Conservation (phyloP, 1,139 yeast species). For the Chernovozyma sophiae-reginae region DNA sequence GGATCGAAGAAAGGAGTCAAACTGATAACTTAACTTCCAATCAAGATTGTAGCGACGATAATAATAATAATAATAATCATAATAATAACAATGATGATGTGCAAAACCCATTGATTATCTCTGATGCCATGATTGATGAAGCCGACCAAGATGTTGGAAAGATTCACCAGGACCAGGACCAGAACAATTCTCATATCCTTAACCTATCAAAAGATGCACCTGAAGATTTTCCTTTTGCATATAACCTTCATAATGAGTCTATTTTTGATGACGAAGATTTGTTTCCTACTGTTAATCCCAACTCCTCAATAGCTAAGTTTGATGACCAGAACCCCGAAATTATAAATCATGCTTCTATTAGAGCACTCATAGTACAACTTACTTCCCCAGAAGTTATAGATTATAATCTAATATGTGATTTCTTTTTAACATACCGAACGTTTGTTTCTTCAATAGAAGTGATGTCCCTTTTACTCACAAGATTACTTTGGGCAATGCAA, state of each 20-base stretch:
- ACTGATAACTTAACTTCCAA: too few relatives aligned
- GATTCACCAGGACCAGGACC: too few relatives aligned
- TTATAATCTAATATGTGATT: constrained; percentile 75
- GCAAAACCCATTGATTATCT: background rate
- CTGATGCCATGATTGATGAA: background rate
- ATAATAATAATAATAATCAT: too few relatives aligned
- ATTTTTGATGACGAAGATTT: constrained; percentile 35
- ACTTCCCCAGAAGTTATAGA: constrained; percentile 79
- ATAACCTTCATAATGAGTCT: constrained; percentile 39
- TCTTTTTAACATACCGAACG: constrained; percentile 77
- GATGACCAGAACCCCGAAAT: constrained; percentile 31
- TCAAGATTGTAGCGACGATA: too few relatives aligned
- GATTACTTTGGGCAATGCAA: constrained; percentile 73
- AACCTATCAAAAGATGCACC: background rate
- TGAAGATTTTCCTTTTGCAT: constrained; percentile 12
- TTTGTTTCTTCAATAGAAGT: constrained; percentile 58
- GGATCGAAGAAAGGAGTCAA: background rate
- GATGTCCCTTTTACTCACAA: constrained; percentile 54
- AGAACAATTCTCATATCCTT: background rate
- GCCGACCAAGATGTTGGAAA: too few relatives aligned
- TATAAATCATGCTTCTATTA: constrained; percentile 38
- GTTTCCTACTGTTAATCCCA: constrained; percentile 30
- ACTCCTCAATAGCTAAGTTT: constrained; percentile 29
- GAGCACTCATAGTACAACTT: constrained; percentile 64
- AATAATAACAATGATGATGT: too few relatives aligned